Conservation (phyloP, 1,139 yeast species). For the Nematodospora anomalae region DNA sequence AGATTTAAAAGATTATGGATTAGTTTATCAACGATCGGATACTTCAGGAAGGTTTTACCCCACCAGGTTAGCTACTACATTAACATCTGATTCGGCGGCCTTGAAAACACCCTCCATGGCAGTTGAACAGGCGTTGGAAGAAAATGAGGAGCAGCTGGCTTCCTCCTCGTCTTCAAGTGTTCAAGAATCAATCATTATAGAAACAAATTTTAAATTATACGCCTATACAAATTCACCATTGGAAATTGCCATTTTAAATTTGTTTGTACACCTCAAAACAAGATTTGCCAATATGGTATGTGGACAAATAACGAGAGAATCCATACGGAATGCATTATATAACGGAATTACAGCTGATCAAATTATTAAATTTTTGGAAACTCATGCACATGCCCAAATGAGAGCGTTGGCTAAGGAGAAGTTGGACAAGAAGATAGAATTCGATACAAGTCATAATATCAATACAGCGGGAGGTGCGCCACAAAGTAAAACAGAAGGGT, state of each 20-base stretch:
- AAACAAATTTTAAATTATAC: slow-evolving; percentile 89
- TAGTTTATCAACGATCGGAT: slow-evolving; percentile 74
- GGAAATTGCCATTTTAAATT: slow-evolving; percentile 87
- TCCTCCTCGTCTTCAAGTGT: slow-evolving; percentile 21
- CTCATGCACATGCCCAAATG: slow-evolving; percentile 97
- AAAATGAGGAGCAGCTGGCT: slow-evolving; percentile 17
- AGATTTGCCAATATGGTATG: slow-evolving; percentile 91
- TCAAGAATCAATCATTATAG: slow-evolving; percentile 77
- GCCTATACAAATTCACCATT: slow-evolving; percentile 95
- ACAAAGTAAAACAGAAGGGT: slow-evolving; percentile 25
- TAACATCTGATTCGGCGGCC: slow-evolving; percentile 80
- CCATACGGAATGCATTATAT: slow-evolving; percentile 75
- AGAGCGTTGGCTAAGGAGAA: slow-evolving; percentile 65
- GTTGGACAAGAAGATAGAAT: slow-evolving; percentile 64
- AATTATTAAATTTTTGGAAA: slow-evolving; percentile 80
- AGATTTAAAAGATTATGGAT: slow-evolving; percentile 88
- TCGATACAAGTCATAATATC: slow-evolving; percentile 57
- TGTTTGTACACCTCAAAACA: slow-evolving; percentile 81
- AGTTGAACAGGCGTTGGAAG: slow-evolving; percentile 57
- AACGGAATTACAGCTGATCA: slow-evolving; percentile 97
- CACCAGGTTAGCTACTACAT: slow-evolving; percentile 84
- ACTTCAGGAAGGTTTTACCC: slow-evolving; percentile 76
- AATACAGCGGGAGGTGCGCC: slow-evolving; percentile 50
- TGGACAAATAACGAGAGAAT: slow-evolving; percentile 91
- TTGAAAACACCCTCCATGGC: slow-evolving; percentile 71